A percentile compares a stretch with the other conserved stretches of the same genome.
Conservation (phyloP, 139 green algal genomes). For the Chlamydomonas eustigma region DNA sequence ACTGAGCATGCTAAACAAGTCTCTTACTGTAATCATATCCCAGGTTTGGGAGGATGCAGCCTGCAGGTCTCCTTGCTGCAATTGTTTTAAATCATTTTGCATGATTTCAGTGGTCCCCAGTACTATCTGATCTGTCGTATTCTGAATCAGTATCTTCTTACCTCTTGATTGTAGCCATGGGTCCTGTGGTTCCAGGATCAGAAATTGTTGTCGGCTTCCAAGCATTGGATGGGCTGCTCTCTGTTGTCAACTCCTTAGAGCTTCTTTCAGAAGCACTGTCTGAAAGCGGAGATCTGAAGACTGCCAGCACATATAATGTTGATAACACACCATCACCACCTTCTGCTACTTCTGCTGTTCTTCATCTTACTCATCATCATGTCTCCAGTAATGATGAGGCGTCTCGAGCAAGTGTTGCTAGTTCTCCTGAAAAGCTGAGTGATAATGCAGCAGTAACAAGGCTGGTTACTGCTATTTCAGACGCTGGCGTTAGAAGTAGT, state of each 20-base stretch:
- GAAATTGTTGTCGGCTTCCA: slow-evolving; percentile 22
- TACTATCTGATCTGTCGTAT: no score
- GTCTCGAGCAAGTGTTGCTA: background rate
- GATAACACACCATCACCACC: background rate
- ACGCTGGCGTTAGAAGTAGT: no score
- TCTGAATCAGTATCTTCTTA: no score
- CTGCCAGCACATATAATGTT: no score
- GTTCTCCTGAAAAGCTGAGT: background rate
- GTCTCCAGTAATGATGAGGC: background rate
- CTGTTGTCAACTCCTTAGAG: slow-evolving; percentile 40
- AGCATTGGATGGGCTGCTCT: slow-evolving; percentile 44
- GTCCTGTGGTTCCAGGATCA: slow-evolving; percentile 4
- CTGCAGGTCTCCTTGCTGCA: no score
- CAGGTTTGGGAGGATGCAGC: no score
- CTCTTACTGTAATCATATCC: no score
- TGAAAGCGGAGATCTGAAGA: background rate
- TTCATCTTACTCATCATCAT: background rate
- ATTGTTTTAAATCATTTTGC: no score
- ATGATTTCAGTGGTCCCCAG: no score
- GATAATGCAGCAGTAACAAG: background rate
- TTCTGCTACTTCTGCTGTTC: background rate
- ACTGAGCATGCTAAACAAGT: no score
- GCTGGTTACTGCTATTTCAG: background rate
- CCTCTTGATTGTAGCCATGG: slow-evolving; percentile 2
- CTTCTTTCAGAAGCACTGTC: slow-evolving; percentile 38